These are phyloP conservation scores for Carex arenaria DNA, from an alignment of 202 grass and related monocot species.

Conservation along the genomic window DNA sequence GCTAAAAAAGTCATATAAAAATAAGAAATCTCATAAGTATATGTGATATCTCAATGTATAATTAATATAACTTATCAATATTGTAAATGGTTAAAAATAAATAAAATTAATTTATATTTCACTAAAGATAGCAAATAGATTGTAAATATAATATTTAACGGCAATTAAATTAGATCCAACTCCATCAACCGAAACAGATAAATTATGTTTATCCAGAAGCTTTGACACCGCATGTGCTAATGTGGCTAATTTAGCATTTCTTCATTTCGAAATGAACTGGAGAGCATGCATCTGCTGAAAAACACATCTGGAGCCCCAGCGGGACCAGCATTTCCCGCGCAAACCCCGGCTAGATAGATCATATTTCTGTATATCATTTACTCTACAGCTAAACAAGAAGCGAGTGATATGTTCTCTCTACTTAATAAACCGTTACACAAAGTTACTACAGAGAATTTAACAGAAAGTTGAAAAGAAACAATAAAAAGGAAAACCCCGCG, in stretches of 20 bases:
- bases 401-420: neutral
- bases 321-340: conserved; percentile 20
- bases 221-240: neutral
- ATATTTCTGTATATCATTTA: neutral
- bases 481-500: neutral
- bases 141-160: neutral
- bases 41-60: neutral
- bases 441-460: neutral
- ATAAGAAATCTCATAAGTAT: neutral
- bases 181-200: neutral
- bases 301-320: neutral
- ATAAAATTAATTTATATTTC: neutral
- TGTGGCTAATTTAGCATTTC: neutral
- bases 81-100: neutral
- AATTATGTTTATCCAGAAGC: neutral
- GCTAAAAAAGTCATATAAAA: neutral
- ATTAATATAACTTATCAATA: neutral
- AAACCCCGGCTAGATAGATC: neutral
- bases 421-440: neutral
- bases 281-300: neutral
- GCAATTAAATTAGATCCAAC: neutral
- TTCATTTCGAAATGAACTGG: neutral
- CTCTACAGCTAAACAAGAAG: neutral
- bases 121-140: neutral
- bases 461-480: neutral